A percentile compares a stretch with the other conserved stretches of the same genome.
phyloP scores from a whole-genome alignment of 352 stramenopile species.

The Phytophthora idaei region DNA sequence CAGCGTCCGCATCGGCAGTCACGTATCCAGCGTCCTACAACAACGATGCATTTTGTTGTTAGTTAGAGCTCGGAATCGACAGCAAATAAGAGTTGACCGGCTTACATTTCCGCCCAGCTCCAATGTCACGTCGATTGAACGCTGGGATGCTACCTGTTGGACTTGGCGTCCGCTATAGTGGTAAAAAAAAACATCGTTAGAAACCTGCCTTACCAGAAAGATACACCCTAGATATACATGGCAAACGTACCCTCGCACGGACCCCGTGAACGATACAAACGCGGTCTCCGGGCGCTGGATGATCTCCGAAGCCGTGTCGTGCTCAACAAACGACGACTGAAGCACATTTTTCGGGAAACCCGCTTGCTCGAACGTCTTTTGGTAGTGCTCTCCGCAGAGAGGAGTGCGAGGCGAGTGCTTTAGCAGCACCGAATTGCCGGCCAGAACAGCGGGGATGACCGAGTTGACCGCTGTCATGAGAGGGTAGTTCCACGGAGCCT shows the following conservation, averaged over 20 bases:
- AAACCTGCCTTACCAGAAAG: not conserved
- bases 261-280: slow-evolving; percentile 88
- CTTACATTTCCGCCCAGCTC: slow-evolving; percentile 84
- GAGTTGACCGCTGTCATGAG: slow-evolving; percentile 89
- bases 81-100: slow-evolving; percentile 4
- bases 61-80: not conserved
- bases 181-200: slow-evolving; percentile 2
- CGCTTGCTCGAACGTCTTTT: slow-evolving; percentile 69
- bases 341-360: slow-evolving; percentile 73
- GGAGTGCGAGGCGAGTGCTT: slow-evolving; percentile 86
- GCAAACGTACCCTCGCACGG: slow-evolving; percentile 60
- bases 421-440: slow-evolving; percentile 79
- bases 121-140: slow-evolving; percentile 82
- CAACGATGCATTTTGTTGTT: slow-evolving; percentile 6
- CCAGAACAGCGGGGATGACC: slow-evolving; percentile 82
- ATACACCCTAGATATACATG: not conserved
- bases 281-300: slow-evolving; percentile 71
- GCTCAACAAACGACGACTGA: slow-evolving; percentile 67
- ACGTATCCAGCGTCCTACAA: slow-evolving; percentile 78
- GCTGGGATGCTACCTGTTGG: slow-evolving; percentile 52
- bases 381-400: slow-evolving; percentile 77
- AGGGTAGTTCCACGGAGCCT: slow-evolving; percentile 88
- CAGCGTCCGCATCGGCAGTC: slow-evolving; percentile 66
- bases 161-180: slow-evolving; percentile 66
- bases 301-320: slow-evolving; percentile 68